These are phyloP conservation scores for Rhizopogon vulgaris DNA, from an alignment of 768 basidiomycete genomes.

Conservation along the genomic window DNA sequence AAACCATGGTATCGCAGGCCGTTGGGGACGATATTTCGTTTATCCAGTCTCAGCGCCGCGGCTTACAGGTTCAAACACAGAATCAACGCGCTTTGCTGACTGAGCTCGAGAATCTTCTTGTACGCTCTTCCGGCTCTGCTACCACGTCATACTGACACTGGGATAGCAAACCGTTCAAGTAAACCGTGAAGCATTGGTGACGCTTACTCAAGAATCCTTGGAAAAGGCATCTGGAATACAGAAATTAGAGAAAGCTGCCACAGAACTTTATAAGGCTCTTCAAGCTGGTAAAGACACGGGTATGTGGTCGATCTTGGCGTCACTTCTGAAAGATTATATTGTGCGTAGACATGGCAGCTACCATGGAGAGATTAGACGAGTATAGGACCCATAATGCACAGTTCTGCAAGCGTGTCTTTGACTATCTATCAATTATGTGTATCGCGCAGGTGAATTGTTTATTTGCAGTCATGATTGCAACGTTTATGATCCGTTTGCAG, in stretches of 20 bases:
- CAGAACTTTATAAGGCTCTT: slow-evolving; percentile 91
- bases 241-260: slow-evolving; percentile 73
- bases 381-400: slow-evolving; percentile 86
- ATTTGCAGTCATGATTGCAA: background rate
- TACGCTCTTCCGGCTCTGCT: slow-evolving; percentile 24
- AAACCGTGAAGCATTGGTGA: slow-evolving; percentile 64
- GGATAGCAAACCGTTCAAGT: slow-evolving; percentile 90
- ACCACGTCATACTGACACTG: background rate
- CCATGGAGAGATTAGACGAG: slow-evolving; percentile 87
- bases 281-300: slow-evolving; percentile 87
- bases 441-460: slow-evolving; percentile 67
- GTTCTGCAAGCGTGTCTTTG: slow-evolving; percentile 88
- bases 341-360: slow-evolving; percentile 85
- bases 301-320: slow-evolving; percentile 19
- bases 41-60: slow-evolving; percentile 95
- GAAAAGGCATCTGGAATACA: slow-evolving; percentile 74
- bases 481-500: slow-evolving; percentile 28
- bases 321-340: background rate
- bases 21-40: slow-evolving; percentile 92
- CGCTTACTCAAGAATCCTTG: slow-evolving; percentile 83
- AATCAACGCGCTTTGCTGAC: slow-evolving; percentile 82
- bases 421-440: slow-evolving; percentile 89
- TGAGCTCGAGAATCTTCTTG: slow-evolving; percentile 86
- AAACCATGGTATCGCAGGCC: slow-evolving; percentile 44
- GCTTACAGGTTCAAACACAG: slow-evolving; percentile 94